Evolutionary conservation across 2,329 filamentous ascomycete species (phyloP).

Genomic region (Chaetomium sp.): DNA sequence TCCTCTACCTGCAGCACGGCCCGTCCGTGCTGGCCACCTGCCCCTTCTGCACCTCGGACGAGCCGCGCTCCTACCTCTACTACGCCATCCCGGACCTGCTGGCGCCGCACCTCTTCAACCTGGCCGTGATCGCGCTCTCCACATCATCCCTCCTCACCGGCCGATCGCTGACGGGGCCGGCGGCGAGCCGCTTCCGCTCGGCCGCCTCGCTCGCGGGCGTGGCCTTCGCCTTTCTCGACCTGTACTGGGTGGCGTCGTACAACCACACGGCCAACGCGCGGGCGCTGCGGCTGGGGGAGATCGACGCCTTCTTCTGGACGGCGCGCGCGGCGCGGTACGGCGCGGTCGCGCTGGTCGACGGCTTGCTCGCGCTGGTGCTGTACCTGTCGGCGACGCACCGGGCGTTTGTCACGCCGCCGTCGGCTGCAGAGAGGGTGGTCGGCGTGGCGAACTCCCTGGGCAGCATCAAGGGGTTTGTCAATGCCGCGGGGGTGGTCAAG

Average conservation of each 20-base stretch:
- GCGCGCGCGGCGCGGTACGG: slow-evolving; percentile 64
- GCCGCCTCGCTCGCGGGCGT: slow-evolving; percentile 66
- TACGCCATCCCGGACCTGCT: slow-evolving; percentile 77
- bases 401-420: slow-evolving; percentile 66
- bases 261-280: slow-evolving; percentile 65
- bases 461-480: slow-evolving; percentile 65
- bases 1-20: slow-evolving; percentile 83
- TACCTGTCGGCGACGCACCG: slow-evolving; percentile 81
- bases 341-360: slow-evolving; percentile 66
- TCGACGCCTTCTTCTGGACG: slow-evolving; percentile 74
- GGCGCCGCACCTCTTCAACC: slow-evolving; percentile 77
- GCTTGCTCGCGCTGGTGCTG: slow-evolving; percentile 62
- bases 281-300: slow-evolving; percentile 61
- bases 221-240: slow-evolving; percentile 62
- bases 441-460: slow-evolving; percentile 58
- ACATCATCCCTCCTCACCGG: slow-evolving; percentile 65
- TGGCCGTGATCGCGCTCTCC: slow-evolving; percentile 68
- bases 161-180: slow-evolving; percentile 50
- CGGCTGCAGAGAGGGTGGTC: slow-evolving; percentile 68
- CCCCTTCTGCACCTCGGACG: slow-evolving; percentile 77
- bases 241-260: slow-evolving; percentile 67
- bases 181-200: slow-evolving; percentile 69
- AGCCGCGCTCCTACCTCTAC: slow-evolving; percentile 70
- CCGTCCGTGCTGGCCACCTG: slow-evolving; percentile 73
- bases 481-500: slow-evolving; percentile 72